phyloP scores from a whole-genome alignment of 306 rosid species.

The Rosa multiflora region DNA sequence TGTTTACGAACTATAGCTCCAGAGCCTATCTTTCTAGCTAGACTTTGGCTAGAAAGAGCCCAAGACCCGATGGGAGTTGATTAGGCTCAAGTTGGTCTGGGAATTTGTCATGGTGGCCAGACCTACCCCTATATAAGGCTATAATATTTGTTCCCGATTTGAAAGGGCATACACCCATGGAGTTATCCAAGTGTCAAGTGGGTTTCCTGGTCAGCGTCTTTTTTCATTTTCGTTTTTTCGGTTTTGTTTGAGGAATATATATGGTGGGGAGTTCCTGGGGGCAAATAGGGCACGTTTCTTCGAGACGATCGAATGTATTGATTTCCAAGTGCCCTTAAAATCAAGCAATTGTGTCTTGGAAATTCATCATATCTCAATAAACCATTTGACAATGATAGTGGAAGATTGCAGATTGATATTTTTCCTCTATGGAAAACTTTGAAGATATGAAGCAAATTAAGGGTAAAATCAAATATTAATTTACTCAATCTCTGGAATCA shows the following conservation, averaged over 20 bases:
- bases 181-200: conserved; percentile 29
- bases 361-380: not conserved
- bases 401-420: not conserved
- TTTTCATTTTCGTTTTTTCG: not conserved
- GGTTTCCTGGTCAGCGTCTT: conserved; percentile 36
- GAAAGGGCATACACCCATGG: conserved; percentile 17
- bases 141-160: not conserved
- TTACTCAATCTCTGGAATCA: not conserved
- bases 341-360: not conserved
- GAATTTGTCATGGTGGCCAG: not conserved
- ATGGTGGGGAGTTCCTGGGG: conserved; percentile 17
- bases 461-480: too few species aligned
- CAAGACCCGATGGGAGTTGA: not conserved
- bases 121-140: not conserved
- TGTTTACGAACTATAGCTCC: not conserved
- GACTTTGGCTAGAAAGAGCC: not conserved
- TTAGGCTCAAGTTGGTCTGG: not conserved
- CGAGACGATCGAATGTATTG: not conserved
- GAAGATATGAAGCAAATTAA: too few species aligned
- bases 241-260: conserved; percentile 8
- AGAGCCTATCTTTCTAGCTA: not conserved
- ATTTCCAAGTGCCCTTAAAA: not conserved
- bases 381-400: not conserved
- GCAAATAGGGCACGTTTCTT: not conserved
- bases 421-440: too few species aligned